phyloP scores from a whole-genome alignment of 2,329 filamentous ascomycete species.

The Salinomyces thailandicus region DNA sequence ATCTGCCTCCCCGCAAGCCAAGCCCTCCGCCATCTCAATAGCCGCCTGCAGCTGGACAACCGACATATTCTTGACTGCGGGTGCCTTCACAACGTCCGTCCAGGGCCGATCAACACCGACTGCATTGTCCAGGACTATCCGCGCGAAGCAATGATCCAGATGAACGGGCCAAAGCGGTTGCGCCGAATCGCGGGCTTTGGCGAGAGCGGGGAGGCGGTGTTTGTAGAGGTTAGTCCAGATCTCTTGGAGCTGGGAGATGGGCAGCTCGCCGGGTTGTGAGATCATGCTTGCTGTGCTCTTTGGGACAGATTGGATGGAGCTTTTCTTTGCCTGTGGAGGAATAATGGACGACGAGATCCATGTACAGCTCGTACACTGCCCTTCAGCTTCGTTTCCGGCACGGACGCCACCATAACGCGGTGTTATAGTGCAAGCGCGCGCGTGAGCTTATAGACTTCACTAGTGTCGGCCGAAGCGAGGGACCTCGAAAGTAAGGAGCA shows the following conservation, averaged over 20 bases:
- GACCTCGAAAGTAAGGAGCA: no score
- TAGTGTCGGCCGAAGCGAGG: no score
- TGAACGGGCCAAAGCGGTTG: constrained; percentile 35
- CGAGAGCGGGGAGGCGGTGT: constrained; percentile 19
- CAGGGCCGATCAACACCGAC: constrained; percentile 32
- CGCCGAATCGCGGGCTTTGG: constrained; percentile 20
- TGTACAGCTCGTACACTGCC: no score
- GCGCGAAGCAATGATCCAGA: constrained; percentile 36
- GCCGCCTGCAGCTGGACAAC: constrained; percentile 27
- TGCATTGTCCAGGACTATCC: constrained; percentile 35
- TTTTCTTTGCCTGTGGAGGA: no score
- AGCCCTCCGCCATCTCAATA: constrained; percentile 29
- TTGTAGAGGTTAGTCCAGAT: constrained; percentile 22
- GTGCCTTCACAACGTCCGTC: constrained; percentile 32
- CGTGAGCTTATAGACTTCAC: background rate
- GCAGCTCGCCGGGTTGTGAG: no score
- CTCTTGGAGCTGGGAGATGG: background rate
- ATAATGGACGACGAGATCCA: no score
- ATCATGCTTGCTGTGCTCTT: no score
- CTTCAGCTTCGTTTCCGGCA: no score
- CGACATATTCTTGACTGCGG: constrained; percentile 36
- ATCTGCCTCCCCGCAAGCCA: constrained; percentile 28
- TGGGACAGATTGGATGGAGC: no score
- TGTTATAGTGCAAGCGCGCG: background rate
- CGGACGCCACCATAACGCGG: background rate